Conservation (phyloP, 2,329 filamentous ascomycete species). For the Hypoxylon sp. region DNA sequence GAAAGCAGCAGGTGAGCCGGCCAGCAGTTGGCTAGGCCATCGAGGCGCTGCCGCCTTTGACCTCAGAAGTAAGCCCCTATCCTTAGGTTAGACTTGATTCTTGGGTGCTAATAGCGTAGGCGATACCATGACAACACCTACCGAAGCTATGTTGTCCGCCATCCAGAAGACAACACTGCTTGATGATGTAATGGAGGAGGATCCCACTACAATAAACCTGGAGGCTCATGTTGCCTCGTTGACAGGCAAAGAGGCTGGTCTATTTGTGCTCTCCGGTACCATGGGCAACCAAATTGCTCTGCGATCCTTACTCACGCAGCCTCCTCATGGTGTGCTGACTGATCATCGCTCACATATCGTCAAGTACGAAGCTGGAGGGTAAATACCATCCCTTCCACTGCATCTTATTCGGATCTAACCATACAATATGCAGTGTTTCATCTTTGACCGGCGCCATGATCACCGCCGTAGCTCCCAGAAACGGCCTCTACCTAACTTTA, state of each 20-base stretch:
- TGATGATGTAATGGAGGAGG: slow-evolving; percentile 83
- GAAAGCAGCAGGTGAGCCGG: slow-evolving; percentile 26
- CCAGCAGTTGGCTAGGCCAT: slow-evolving; percentile 52
- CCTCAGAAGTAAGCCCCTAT: slow-evolving; percentile 49
- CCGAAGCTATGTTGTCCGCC: slow-evolving; percentile 77
- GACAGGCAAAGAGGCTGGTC: slow-evolving; percentile 74
- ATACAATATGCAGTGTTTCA: slow-evolving; percentile 60
- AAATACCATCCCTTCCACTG: slow-evolving; percentile 16
- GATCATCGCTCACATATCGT: slow-evolving; percentile 79
- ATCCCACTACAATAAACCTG: slow-evolving; percentile 76
- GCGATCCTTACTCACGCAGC: slow-evolving; percentile 76
- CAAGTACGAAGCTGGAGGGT: slow-evolving; percentile 68
- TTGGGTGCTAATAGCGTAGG: slow-evolving; percentile 56
- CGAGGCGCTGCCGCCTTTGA: slow-evolving; percentile 54
- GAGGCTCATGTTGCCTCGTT: slow-evolving; percentile 76
- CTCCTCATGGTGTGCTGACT: slow-evolving; percentile 79
- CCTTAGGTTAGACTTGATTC: background rate
- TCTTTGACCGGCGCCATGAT: slow-evolving; percentile 75
- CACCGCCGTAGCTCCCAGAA: slow-evolving; percentile 59
- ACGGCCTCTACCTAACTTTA: slow-evolving; percentile 60
- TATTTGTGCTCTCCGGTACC: slow-evolving; percentile 83
- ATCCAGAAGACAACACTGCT: slow-evolving; percentile 78
- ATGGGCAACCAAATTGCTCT: slow-evolving; percentile 87
- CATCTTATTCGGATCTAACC: slow-evolving; percentile 27
- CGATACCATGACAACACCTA: slow-evolving; percentile 79